A percentile compares a stretch with the other conserved stretches of the same genome.
Conservation (phyloP, 2,329 filamentous ascomycete species). For the Xylariomycetidae sp. region DNA sequence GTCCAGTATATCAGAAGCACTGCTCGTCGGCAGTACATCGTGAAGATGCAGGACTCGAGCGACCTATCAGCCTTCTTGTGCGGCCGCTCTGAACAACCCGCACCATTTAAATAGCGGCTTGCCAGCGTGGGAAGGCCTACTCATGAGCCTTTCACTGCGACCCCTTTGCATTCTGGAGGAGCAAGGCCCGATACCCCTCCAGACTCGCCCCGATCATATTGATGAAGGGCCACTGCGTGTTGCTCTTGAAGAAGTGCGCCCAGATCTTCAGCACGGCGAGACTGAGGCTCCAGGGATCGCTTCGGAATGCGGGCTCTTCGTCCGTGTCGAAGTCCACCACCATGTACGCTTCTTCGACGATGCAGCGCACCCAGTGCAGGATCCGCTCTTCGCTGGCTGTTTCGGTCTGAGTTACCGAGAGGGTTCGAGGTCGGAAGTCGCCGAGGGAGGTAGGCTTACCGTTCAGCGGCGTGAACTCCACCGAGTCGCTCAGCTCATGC, state of each 20-base stretch:
- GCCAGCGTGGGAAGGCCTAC: too few species aligned
- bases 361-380: constrained; percentile 39
- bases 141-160: too few species aligned
- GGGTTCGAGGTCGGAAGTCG: neutral
- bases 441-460: constrained; percentile 15
- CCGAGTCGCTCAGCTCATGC: constrained; percentile 18
- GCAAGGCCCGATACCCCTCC: constrained; percentile 27
- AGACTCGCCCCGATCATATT: constrained; percentile 37
- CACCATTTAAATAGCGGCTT: too few species aligned
- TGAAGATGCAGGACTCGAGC: too few species aligned
- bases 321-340: constrained; percentile 34
- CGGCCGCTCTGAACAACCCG: too few species aligned
- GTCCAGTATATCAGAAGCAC: too few species aligned
- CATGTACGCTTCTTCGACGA: constrained; percentile 37
- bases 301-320: constrained; percentile 18
- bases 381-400: constrained; percentile 37
- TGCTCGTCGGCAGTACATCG: too few species aligned
- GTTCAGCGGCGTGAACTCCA: constrained; percentile 17
- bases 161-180: too few species aligned
- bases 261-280: constrained; percentile 38
- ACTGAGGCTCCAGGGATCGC: constrained; percentile 27
- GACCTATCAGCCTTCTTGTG: too few species aligned
- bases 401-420: neutral
- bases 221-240: constrained; percentile 42
- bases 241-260: constrained; percentile 40